These are phyloP conservation scores for Wallacemonas sp. DNA, from an alignment of 208 protist genomes.

Conservation along the genomic window DNA sequence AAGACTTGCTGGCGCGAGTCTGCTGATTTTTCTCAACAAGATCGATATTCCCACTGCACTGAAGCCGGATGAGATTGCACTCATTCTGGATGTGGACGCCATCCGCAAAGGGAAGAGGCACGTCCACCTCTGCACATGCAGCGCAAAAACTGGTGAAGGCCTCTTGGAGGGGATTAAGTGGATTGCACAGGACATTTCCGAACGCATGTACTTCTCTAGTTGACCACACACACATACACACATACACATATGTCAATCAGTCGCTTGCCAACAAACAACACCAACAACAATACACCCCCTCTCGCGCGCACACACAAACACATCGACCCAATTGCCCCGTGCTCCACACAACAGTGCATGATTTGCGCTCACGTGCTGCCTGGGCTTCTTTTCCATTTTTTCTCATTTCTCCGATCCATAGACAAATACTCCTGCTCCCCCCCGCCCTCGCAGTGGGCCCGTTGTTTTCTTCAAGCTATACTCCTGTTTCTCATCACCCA, in stretches of 20 bases:
- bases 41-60: conserved; percentile 95
- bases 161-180: conserved; percentile 98
- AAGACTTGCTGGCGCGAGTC: conserved; percentile 96
- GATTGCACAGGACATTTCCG: conserved; percentile 97
- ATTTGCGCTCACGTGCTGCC: too few relatives aligned
- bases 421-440: too few relatives aligned
- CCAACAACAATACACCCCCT: too few relatives aligned
- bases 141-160: conserved; percentile 95
- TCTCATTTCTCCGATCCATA: too few relatives aligned
- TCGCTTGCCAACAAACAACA: too few relatives aligned
- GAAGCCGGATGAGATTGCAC: conserved; percentile 62
- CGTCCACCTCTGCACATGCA: conserved; percentile 95
- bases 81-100: conserved; percentile 71
- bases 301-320: too few relatives aligned
- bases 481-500: too few relatives aligned
- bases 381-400: too few relatives aligned
- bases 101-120: conserved; percentile 89
- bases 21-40: conserved; percentile 99
- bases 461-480: too few relatives aligned
- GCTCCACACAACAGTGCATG: too few relatives aligned
- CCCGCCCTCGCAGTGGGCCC: too few relatives aligned
- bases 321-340: too few relatives aligned
- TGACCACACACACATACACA: conserved; percentile 23
- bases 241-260: neutral
- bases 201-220: conserved; percentile 84